A percentile compares a stretch with the other conserved stretches of the same genome.
Conservation (phyloP, 2,329 filamentous ascomycete species). For the Dactylellina drechsleri region DNA sequence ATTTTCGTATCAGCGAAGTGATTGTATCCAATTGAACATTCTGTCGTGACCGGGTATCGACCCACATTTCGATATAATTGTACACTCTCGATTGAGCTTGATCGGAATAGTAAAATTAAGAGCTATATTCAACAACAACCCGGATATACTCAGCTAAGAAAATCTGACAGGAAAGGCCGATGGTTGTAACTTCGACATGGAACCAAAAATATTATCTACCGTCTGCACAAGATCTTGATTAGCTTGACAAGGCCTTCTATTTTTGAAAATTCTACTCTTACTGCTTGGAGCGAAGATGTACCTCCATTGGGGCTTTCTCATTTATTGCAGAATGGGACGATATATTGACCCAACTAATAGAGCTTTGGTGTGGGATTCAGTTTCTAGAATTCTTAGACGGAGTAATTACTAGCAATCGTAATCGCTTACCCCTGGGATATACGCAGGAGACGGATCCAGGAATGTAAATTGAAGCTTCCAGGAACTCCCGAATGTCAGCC, state of each 20-base stretch:
- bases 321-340: too few relatives aligned
- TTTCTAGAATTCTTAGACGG: constrained; percentile 15
- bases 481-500: constrained; percentile 37
- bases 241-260: neutral
- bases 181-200: constrained; percentile 2
- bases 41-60: too few relatives aligned
- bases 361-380: constrained; percentile 1
- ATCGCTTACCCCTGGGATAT: constrained; percentile 43
- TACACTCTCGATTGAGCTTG: neutral
- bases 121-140: neutral
- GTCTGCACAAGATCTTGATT: neutral
- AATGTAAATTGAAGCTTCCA: constrained; percentile 43
- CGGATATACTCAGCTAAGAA: constrained; percentile 1
- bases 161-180: constrained; percentile 13
- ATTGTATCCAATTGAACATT: too few relatives aligned
- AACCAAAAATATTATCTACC: neutral
- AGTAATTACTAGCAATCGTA: constrained; percentile 2
- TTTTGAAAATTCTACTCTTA: neutral
- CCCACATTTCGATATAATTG: too few relatives aligned
- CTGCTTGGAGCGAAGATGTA: constrained; percentile 1
- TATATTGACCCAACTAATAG: too few relatives aligned
- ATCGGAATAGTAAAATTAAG: neutral
- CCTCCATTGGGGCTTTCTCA: constrained; percentile 16
- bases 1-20: too few relatives aligned
- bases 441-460: constrained; percentile 28